phyloP scores from a whole-genome alignment of 176 grass and related monocot species.

The Hsuehochloa calcarea region DNA sequence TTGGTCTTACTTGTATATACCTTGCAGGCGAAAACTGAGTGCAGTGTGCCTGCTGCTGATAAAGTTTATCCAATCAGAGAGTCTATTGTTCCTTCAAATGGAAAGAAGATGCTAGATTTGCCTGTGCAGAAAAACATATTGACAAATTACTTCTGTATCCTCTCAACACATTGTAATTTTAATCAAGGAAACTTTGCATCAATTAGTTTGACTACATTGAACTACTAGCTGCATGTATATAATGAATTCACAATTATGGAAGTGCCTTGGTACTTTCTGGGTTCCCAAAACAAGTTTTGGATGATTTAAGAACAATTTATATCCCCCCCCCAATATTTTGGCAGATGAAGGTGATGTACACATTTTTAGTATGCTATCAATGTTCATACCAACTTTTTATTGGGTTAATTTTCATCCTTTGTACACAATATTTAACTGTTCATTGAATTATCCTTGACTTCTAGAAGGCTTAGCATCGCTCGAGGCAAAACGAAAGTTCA shows the following conservation, averaged over 20 bases:
- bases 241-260: not conserved
- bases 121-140: slow-evolving; percentile 91
- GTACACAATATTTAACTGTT: not conserved
- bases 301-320: slow-evolving; percentile 12
- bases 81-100: slow-evolving; percentile 40
- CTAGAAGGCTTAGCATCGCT: slow-evolving; percentile 79
- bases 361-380: not conserved
- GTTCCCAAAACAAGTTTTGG: not conserved
- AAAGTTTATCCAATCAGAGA: slow-evolving; percentile 44
- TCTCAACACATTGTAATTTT: slow-evolving; percentile 33
- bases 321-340: not conserved
- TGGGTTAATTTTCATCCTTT: slow-evolving; percentile 20
- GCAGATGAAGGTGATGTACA: not conserved
- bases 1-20: slow-evolving; percentile 25
- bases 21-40: slow-evolving; percentile 49
- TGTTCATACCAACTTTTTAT: not conserved
- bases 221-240: slow-evolving; percentile 5
- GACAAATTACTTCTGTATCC: slow-evolving; percentile 99
- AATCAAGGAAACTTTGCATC: not conserved
- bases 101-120: slow-evolving; percentile 71
- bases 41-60: slow-evolving; percentile 32
- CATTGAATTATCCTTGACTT: slow-evolving; percentile 56
- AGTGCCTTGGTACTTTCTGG: not conserved
- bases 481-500: slow-evolving; percentile 93
- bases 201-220: slow-evolving; percentile 25